Conservation (phyloP, 768 basidiomycete genomes). For the Podaxis mareebaensis region DNA sequence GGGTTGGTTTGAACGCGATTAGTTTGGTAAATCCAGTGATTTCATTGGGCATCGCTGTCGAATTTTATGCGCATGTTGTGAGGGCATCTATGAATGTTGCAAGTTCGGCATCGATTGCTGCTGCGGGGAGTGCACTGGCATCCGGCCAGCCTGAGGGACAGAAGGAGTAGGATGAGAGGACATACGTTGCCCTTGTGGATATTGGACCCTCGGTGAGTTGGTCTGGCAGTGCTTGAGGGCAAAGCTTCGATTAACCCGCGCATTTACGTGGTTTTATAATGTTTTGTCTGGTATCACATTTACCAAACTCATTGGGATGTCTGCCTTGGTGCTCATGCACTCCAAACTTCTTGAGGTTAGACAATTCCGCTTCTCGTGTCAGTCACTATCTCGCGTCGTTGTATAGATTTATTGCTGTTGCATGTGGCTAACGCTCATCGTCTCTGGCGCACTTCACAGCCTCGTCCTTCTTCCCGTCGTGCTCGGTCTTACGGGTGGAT, state of each 20-base stretch:
- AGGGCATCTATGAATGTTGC: slow-evolving; percentile 77
- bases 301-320: slow-evolving; percentile 97
- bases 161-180: slow-evolving; percentile 7
- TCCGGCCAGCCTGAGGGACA: slow-evolving; percentile 76
- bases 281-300: slow-evolving; percentile 95
- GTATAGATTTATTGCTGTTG: too few relatives aligned
- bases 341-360: slow-evolving; percentile 88
- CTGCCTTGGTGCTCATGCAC: slow-evolving; percentile 86
- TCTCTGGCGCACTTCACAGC: too few relatives aligned
- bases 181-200: too few relatives aligned
- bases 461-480: too few relatives aligned
- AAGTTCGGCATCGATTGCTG: slow-evolving; percentile 65
- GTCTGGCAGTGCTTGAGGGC: slow-evolving; percentile 9
- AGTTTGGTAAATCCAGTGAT: slow-evolving; percentile 96
- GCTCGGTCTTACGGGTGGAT: too few relatives aligned
- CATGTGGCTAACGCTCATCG: too few relatives aligned
- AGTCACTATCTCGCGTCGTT: too few relatives aligned
- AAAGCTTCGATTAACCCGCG: too few relatives aligned
- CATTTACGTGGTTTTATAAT: too few relatives aligned
- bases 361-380: not conserved
- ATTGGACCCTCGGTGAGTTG: too few relatives aligned
- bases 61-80: slow-evolving; percentile 96
- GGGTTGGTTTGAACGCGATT: slow-evolving; percentile 89
- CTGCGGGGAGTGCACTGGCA: slow-evolving; percentile 75
- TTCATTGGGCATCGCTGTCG: slow-evolving; percentile 93